phyloP scores from a whole-genome alignment of 371 early-diverging fungal species.

The Rhizopus delemar region DNA sequence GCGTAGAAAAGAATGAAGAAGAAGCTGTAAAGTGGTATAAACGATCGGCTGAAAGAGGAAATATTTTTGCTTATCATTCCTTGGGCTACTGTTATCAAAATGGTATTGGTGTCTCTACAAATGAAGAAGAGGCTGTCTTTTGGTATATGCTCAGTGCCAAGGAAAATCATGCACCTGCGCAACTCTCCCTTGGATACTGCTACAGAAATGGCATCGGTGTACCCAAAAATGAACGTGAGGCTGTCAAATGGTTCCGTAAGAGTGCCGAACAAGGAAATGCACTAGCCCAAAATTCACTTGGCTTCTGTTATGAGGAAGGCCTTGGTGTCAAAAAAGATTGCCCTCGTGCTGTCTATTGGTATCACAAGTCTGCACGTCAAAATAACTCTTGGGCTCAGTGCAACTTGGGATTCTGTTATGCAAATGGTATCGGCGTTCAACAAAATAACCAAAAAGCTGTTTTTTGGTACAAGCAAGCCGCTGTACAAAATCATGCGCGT shows the following conservation, averaged over 20 bases:
- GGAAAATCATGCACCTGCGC: slow-evolving; percentile 68
- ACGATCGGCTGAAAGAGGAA: slow-evolving; percentile 72
- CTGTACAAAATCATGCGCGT: slow-evolving; percentile 67
- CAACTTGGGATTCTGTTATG: slow-evolving; percentile 84
- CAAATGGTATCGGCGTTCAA: slow-evolving; percentile 78
- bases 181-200: slow-evolving; percentile 83
- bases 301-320: slow-evolving; percentile 83
- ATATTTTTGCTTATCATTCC: slow-evolving; percentile 76
- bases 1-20: slow-evolving; percentile 59
- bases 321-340: slow-evolving; percentile 66
- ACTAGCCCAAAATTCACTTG: slow-evolving; percentile 81
- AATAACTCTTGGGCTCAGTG: slow-evolving; percentile 90
- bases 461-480: slow-evolving; percentile 72
- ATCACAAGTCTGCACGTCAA: slow-evolving; percentile 72
- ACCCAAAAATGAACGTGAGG: slow-evolving; percentile 61
- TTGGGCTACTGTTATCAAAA: slow-evolving; percentile 89
- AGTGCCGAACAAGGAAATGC: slow-evolving; percentile 74
- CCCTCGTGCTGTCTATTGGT: slow-evolving; percentile 81
- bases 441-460: slow-evolving; percentile 64
- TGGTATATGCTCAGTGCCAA: slow-evolving; percentile 73
- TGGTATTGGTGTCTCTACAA: slow-evolving; percentile 73
- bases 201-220: slow-evolving; percentile 75
- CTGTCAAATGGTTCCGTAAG: slow-evolving; percentile 68
- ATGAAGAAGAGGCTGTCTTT: slow-evolving; percentile 70
- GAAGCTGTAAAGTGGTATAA: slow-evolving; percentile 71